Base-by-base conservation (phyloP, 805 yeast genomes). In the Scheffersomyces stipitis region DNA sequence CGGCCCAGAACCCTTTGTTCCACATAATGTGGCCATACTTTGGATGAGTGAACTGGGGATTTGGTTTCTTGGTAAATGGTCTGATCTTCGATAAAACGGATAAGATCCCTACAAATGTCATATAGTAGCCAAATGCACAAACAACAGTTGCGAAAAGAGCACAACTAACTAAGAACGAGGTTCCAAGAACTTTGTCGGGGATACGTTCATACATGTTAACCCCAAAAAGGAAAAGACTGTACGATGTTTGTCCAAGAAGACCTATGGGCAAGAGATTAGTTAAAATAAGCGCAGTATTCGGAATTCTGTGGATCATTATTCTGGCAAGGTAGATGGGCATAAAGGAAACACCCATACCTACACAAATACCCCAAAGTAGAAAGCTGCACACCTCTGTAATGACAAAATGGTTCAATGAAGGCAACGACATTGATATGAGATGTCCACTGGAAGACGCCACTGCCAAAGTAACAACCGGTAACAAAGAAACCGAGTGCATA, bases 171-270 rank as follows among this genome's bases (percentile, higher is more conserved):
- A 27, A 15, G 16, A 27, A 15, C 9, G 30, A 7, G 7, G 30
- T 20, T 10, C 24, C 24, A 10, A 20, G 9, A 7, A 20, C 10
- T 10, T 20, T 20, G 10, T 45, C 46, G 37, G 41, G 26, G 17
- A 59, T 33, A 12, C 62, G 29, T 26, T 49, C 12, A 48, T 52
- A 39, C 31, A 55, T 51, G 49, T 78, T 74, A 18, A 60, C 49
- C 5, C 86, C 82, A 42, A 80, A 64, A 33, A 76, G 58, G 43
- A 81, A 60, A 9, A 85, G 70, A 2, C 85, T 86, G 58, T 69
- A 86, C 2, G 86, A 75, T 1, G 91, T 95, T 60, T 89, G 96
- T 14, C 96, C 96, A 52, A 85, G 58, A 28, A 90, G 81, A 5
- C 96, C 96, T 31, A 88, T 66, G 1, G 95, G 89, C 35, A 87